phyloP scores from a whole-genome alignment of 2,329 filamentous ascomycete genomes.

The Iodosphaeria phyllophila region DNA sequence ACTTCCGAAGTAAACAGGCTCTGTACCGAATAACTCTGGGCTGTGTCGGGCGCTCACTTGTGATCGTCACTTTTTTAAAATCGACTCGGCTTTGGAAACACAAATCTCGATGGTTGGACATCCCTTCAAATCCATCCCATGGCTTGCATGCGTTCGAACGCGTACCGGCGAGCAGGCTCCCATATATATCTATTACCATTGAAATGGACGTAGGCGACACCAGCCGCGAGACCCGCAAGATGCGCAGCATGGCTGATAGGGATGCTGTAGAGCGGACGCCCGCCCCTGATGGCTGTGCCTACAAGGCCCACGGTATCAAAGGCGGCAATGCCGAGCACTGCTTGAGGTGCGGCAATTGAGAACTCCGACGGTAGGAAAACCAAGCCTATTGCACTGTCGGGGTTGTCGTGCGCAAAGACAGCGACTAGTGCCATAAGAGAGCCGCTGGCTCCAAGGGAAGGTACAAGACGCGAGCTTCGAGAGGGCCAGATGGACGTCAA shows the following conservation, averaged over 20 bases:
- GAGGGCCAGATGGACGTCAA: constrained; percentile 6
- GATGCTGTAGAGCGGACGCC: no score
- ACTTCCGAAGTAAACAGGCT: no score
- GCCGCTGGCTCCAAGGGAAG: constrained; percentile 8
- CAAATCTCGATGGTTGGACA: no score
- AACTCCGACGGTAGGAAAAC: constrained; percentile 7
- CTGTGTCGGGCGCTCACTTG: no score
- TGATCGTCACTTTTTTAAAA: no score
- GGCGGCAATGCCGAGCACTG: constrained; percentile 4
- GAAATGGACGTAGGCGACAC: constrained; percentile 8
- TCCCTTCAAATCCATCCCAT: no score
- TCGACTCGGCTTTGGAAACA: no score
- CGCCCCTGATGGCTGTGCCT: no score
- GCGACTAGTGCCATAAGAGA: constrained; percentile 10
- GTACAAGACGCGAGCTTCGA: constrained; percentile 1
- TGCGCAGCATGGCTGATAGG: constrained; percentile 8
- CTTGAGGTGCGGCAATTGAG: constrained; percentile 2
- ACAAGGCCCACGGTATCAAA: constrained; percentile 10
- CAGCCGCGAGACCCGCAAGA: constrained; percentile 8
- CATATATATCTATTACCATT: constrained; percentile 8
- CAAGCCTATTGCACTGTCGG: constrained; percentile 6
- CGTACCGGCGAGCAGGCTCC: constrained; percentile 7
- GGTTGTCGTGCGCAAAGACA: constrained; percentile 5
- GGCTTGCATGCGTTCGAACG: constrained; percentile 8
- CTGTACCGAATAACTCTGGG: no score